Base-by-base conservation (phyloP, 2,329 filamentous ascomycete species). In the Fusarium nodosum region DNA sequence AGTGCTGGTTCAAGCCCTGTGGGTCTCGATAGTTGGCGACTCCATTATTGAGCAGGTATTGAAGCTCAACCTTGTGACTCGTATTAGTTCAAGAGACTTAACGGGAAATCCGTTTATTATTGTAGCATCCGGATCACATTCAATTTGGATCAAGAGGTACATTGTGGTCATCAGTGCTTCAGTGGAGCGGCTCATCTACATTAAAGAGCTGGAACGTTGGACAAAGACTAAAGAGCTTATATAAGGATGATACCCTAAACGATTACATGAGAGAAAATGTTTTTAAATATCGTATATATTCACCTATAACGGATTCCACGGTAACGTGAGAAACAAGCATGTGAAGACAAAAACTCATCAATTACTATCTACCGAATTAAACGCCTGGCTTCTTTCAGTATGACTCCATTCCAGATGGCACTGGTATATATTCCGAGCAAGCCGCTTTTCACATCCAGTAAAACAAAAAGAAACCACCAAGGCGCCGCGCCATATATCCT, bases 211-310 rank as follows among this genome's bases (percentile, higher is more conserved):
- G 36, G 48, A 38, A 47, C 11, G 18, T 28, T 18, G 48, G 13
- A 22, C 39, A 51, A 30, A 20, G 38, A 48, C 16, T 9, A 22
- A 1, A 20, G 44, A 15, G 38, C 20, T 31, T 36, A 24, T 44
- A n/a, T n/a, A n/a, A n/a, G 33, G n/a, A 64, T 24, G 36, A 68
- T 71, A 57, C 67, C 45, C 56, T 46, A 52, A 18, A 59, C 47
- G 59, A 68, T 48, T 55, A 11, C 46, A 61, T 39, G 65, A 45
- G 31, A 42, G 24, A 59, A 55, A 52, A 58, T 39, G 41, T 45
- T 56, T 11, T 47, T 9, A 52, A 38, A 60, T 20, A 34, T 18
- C 44, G 20, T 52, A 41, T 39, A 56, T 24, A 64, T 64, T 44
- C 38, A 45, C n/a, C 33, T 20, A 64, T 11, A 24, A 30, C 28